A percentile compares a stretch with the other conserved stretches of the same genome.
Evolutionary conservation across 106 monocot species (phyloP).

Genomic region (Apostasia shenzhenica): DNA sequence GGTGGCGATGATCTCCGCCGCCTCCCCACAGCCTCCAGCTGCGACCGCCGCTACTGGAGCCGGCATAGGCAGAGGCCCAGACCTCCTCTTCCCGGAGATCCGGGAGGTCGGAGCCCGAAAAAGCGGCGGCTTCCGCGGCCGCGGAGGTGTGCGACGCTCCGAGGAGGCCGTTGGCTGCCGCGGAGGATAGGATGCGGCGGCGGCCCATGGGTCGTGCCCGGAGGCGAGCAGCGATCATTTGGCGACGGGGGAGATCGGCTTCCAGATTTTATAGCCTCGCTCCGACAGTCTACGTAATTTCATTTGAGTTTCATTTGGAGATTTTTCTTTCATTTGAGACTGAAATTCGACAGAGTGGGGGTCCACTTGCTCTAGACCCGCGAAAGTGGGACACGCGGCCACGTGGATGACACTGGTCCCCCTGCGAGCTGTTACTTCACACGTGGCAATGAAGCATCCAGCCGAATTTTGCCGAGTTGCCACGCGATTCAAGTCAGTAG

Average conservation of each 20-base stretch:
- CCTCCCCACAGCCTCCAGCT: background rate
- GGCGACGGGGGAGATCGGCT: no score
- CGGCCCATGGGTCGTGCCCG: background rate
- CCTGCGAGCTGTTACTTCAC: no score
- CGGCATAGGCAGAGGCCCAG: conserved; percentile 14
- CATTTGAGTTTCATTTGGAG: background rate
- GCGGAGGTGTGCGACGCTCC: background rate
- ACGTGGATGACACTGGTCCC: no score
- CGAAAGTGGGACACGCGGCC: no score
- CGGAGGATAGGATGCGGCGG: background rate
- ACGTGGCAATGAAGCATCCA: no score
- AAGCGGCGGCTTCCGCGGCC: background rate
- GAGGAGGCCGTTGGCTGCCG: background rate
- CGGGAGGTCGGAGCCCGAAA: conserved; percentile 16
- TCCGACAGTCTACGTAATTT: background rate
- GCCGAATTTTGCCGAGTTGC: no score
- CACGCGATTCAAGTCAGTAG: no score
- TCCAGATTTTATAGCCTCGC: background rate
- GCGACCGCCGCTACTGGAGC: background rate
- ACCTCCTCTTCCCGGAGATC: conserved; percentile 52
- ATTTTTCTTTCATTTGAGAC: no score
- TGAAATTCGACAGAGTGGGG: no score
- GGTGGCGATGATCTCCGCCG: background rate
- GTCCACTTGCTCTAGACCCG: no score
- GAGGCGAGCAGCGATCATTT: background rate